phyloP scores from a whole-genome alignment of 345 rosid species.

The Capsella bursapastoris region DNA sequence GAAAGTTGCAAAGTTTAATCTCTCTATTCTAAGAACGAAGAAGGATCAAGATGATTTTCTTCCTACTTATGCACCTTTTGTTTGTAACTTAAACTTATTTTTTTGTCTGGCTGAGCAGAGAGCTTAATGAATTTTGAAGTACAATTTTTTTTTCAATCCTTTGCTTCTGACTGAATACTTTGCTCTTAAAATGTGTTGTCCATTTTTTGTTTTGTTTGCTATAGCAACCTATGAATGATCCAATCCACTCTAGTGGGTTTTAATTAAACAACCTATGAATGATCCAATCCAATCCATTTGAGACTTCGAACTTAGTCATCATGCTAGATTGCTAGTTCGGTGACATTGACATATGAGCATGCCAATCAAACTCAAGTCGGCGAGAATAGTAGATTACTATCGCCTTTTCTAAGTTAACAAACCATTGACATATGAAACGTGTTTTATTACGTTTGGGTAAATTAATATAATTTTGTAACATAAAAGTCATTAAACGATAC shows the following conservation, averaged over 20 bases:
- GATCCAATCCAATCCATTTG: constrained; percentile 1
- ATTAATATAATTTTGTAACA: neutral
- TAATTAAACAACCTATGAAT: neutral
- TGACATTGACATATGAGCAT: constrained; percentile 13
- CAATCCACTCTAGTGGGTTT: too few species aligned
- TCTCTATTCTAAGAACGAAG: neutral
- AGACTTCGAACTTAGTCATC: constrained; percentile 10
- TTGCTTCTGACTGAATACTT: neutral
- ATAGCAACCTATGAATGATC: too few species aligned
- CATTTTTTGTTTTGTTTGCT: neutral
- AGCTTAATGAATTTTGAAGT: neutral
- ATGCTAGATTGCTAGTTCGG: neutral
- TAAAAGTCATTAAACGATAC: neutral
- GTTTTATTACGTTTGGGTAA: neutral
- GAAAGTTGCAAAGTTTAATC: neutral
- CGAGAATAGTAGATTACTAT: neutral
- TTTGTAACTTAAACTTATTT: neutral
- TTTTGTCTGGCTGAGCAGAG: neutral
- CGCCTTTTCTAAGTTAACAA: neutral
- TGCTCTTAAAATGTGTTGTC: neutral
- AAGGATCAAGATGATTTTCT: neutral
- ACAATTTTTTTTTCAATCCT: neutral
- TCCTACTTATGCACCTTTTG: neutral
- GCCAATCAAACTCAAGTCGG: neutral
- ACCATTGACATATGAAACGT: neutral